These are phyloP conservation scores for Sanghuangporus weigelae DNA, from an alignment of 1,284 basidiomycete genomes.

Conservation along the genomic window DNA sequence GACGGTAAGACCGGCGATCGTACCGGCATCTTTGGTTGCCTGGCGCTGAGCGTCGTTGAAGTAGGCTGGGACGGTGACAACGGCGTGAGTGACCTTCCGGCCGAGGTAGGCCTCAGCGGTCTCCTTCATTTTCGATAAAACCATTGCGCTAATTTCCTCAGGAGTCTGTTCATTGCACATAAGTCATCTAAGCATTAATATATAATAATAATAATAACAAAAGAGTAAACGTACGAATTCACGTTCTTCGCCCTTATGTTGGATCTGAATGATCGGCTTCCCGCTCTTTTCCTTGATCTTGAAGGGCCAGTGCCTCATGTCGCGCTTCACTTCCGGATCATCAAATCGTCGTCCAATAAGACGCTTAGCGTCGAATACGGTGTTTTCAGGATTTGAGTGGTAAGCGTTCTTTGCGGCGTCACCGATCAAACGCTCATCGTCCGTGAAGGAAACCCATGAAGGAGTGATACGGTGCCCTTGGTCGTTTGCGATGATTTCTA, in stretches of 20 bases:
- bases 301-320: slow-evolving; percentile 90
- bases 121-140: slow-evolving; percentile 98
- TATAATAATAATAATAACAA: neutral
- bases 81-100: slow-evolving; percentile 94
- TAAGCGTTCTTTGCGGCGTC: slow-evolving; percentile 78
- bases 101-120: slow-evolving; percentile 98
- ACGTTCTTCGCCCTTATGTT: slow-evolving; percentile 83
- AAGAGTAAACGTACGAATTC: slow-evolving; percentile 59
- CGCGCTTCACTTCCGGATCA: slow-evolving; percentile 73
- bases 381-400: slow-evolving; percentile 87
- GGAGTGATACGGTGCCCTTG: slow-evolving; percentile 97
- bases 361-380: slow-evolving; percentile 97
- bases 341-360: slow-evolving; percentile 87
- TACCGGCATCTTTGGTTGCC: slow-evolving; percentile 98
- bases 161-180: slow-evolving; percentile 49
- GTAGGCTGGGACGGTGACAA: slow-evolving; percentile 98
- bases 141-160: slow-evolving; percentile 92
- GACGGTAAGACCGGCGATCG: slow-evolving; percentile 92
- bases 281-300: slow-evolving; percentile 73
- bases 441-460: slow-evolving; percentile 89
- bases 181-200: neutral
- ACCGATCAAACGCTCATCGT: slow-evolving; percentile 89
- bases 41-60: slow-evolving; percentile 99
- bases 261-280: slow-evolving; percentile 84
- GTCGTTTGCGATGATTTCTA: slow-evolving; percentile 97